These are phyloP conservation scores for Leccinum sublutescens DNA, from an alignment of 768 basidiomycete species.

Conservation along the genomic window DNA sequence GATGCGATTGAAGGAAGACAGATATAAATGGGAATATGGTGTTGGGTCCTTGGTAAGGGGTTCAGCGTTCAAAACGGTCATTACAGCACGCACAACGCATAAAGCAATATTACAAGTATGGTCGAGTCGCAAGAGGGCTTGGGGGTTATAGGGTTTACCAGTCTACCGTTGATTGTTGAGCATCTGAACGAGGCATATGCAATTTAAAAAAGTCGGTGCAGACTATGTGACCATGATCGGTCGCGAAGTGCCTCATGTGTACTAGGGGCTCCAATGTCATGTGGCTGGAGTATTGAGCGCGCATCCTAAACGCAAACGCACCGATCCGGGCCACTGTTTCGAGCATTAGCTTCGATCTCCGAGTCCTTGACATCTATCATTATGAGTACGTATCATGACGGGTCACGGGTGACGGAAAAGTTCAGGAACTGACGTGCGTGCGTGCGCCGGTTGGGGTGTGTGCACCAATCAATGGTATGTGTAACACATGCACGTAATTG, in stretches of 20 bases:
- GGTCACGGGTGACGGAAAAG: neutral
- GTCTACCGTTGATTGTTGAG: constrained; percentile 51
- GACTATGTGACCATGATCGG: constrained; percentile 48
- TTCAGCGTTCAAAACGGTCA: neutral
- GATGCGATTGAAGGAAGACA: constrained; percentile 60
- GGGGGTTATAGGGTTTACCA: constrained; percentile 28
- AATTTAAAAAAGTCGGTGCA: constrained; percentile 40
- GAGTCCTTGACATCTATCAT: constrained; percentile 6
- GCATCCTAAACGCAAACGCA: constrained; percentile 16
- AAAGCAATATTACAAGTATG: constrained; percentile 6
- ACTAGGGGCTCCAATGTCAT: neutral
- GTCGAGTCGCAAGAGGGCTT: neutral
- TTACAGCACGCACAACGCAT: constrained; percentile 9
- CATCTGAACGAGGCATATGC: constrained; percentile 39
- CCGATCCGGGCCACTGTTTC: constrained; percentile 1
- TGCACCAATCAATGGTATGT: neutral
- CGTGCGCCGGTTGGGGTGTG: too few relatives aligned
- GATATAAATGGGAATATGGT: constrained; percentile 40
- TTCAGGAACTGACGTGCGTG: constrained; percentile 18
- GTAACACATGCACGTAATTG: constrained; percentile 36
- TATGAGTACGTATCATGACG: constrained; percentile 2
- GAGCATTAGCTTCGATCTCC: constrained; percentile 3
- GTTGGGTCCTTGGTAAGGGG: constrained; percentile 14
- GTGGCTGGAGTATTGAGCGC: constrained; percentile 24
- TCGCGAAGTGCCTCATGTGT: neutral